Evolutionary conservation across 2,329 filamentous ascomycete species (phyloP), one percentile per base, ranked within the genome.

Genomic region (Xylariaceae sp.): DNA sequence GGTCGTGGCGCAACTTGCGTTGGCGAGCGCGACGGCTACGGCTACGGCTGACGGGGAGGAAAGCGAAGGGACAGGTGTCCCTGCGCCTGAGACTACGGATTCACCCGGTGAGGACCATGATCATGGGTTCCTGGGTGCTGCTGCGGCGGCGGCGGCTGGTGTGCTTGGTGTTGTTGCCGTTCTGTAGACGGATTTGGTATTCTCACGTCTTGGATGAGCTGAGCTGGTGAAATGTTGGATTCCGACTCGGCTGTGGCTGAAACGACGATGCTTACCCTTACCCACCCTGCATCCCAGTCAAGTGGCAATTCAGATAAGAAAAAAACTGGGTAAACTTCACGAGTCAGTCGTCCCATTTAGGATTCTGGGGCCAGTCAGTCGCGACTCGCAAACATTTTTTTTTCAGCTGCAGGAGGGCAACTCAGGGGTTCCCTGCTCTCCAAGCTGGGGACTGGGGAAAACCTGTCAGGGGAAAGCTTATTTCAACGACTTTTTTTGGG

Each of bases 81-180:
- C 52, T 53, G 15, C 4, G 4, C 4, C 53, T 4, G 59, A 51
- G 45, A 57, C 53, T 18, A 53, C 51, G 23, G 61, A 64, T 3
- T 44, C 57, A 3, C 53, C 54, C 1, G 30, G 34, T 34, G 48
- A 62, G 48, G 49, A 57, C 15, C 17, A 15, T 3, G 62, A 67
- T 54, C 60, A 57, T 3, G 62, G 61, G n/a, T 60, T 65, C 11
- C 49, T 65, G n/a, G 60, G 53, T 3, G 57, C 56, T 37, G 64
- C 56, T 30, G 64, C 61, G n/a, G 65, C 58, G 3, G 65, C 53
- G 2, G 65, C 60, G 2, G 65, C 64, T 5, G 65, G 65, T 0
- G 37, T 66, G 7, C 5, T 66, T 2, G 64, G 64, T 35, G 47
- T 63, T 51, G 56, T 58, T 35, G 64, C 64, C 18, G 59, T 58